A percentile compares a stretch with the other conserved stretches of the same genome.
Evolutionary conservation across 2,329 filamentous ascomycete genomes (phyloP).

Genomic region (Allantophomopsis lycopodina): DNA sequence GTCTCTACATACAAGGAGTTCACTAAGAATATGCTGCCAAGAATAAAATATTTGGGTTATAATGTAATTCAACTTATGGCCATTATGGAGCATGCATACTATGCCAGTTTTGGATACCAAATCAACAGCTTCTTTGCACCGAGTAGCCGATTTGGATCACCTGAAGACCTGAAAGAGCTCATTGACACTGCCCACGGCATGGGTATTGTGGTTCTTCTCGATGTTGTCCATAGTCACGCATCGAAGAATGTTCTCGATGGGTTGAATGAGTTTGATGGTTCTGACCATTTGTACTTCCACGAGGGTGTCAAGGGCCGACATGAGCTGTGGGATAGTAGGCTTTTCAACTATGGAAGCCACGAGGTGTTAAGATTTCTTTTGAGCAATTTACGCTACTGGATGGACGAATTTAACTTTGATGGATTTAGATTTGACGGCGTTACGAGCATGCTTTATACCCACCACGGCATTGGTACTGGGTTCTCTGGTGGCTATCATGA

Average conservation of each 20-base stretch:
- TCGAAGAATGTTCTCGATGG: slow-evolving; percentile 96
- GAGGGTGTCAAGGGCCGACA: slow-evolving; percentile 72
- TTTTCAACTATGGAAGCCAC: slow-evolving; percentile 95
- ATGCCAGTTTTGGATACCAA: slow-evolving; percentile 97
- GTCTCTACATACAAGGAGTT: slow-evolving; percentile 98
- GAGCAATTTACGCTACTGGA: slow-evolving; percentile 95
- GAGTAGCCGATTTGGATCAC: slow-evolving; percentile 85
- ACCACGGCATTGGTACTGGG: slow-evolving; percentile 94
- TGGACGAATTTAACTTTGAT: slow-evolving; percentile 95
- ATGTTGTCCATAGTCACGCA: slow-evolving; percentile 95
- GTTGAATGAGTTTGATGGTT: slow-evolving; percentile 89
- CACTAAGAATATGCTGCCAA: slow-evolving; percentile 78
- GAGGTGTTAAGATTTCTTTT: slow-evolving; percentile 93
- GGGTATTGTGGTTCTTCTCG: slow-evolving; percentile 81
- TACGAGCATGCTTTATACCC: slow-evolving; percentile 92
- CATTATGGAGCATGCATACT: slow-evolving; percentile 98
- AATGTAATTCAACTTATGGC: slow-evolving; percentile 99
- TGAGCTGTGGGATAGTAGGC: slow-evolving; percentile 86
- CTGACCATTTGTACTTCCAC: slow-evolving; percentile 94
- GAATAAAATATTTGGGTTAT: slow-evolving; percentile 84
- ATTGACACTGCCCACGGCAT: slow-evolving; percentile 89
- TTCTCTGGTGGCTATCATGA: slow-evolving; percentile 98
- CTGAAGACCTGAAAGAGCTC: slow-evolving; percentile 91
- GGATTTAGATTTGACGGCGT: slow-evolving; percentile 97
- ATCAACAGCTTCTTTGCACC: slow-evolving; percentile 98